Percentiles rank a stretch among this genome's conserved stretches.
Evolutionary conservation across 805 yeast genomes (phyloP).

Genomic region (Pichia membranifaciens): DNA sequence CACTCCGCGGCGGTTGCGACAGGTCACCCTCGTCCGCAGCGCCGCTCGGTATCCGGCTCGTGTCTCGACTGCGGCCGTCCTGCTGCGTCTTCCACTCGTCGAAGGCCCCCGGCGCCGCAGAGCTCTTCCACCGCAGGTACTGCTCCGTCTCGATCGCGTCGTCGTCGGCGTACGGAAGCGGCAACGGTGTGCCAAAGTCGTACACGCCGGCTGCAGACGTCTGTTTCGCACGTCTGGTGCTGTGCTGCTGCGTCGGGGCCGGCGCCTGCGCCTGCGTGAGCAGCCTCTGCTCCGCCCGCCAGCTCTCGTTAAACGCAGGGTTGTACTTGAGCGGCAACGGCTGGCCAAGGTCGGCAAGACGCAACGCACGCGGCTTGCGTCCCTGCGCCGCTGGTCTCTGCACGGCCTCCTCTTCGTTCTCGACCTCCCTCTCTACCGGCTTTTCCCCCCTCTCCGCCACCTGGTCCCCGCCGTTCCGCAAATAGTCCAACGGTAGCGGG

Average conservation of each 20-base stretch:
- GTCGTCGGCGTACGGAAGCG: not conserved
- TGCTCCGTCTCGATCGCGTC: not conserved
- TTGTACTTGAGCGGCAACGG: slow-evolving; percentile 6
- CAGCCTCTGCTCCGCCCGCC: too few relatives aligned
- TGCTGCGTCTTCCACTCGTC: not conserved
- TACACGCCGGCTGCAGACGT: not conserved
- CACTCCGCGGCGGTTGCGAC: too few relatives aligned
- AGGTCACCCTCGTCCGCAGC: not conserved
- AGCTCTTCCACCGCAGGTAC: slow-evolving; percentile 3
- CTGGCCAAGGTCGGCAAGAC: slow-evolving; percentile 2
- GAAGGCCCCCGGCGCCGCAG: not conserved
- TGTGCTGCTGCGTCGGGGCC: too few relatives aligned
- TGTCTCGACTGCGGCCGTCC: too few relatives aligned
- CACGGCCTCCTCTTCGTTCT: not conserved
- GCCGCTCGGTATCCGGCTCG: not conserved
- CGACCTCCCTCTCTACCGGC: not conserved
- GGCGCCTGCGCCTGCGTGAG: too few relatives aligned
- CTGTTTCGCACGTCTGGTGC: too few relatives aligned
- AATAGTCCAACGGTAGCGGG: slow-evolving; percentile 25
- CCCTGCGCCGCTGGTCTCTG: not conserved
- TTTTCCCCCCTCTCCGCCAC: not conserved
- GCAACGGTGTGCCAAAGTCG: slow-evolving; percentile 10
- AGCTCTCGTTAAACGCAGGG: not conserved
- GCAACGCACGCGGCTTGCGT: not conserved
- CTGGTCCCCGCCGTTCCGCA: not conserved